Percentiles rank a stretch among this genome's conserved stretches.
phyloP scores from a whole-genome alignment of 495 filamentous ascomycete species.

The Lepidopterella palustris region DNA sequence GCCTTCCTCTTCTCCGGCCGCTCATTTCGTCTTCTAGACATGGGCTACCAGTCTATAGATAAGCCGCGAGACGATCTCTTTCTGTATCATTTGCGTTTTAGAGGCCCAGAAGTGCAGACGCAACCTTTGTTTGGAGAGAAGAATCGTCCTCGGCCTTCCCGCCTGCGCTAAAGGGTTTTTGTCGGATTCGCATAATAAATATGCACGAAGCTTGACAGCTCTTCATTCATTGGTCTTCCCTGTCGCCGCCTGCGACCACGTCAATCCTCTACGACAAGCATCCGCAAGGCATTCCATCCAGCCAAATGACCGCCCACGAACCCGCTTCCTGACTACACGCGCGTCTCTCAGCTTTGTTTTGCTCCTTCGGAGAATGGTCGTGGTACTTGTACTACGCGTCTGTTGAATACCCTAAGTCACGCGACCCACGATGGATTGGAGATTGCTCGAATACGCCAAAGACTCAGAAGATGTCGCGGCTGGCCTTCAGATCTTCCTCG shows the following conservation, averaged over 20 bases:
- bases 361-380: conserved; percentile 11
- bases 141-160: neutral
- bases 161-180: conserved; percentile 19
- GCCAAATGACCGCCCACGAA: conserved; percentile 5
- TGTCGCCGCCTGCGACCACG: conserved; percentile 24
- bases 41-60: neutral
- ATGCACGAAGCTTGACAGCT: conserved; percentile 1
- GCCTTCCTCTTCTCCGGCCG: no score
- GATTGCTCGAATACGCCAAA: conserved; percentile 44
- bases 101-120: neutral
- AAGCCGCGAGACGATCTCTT: neutral
- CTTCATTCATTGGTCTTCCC: conserved; percentile 23
- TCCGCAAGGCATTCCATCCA: conserved; percentile 4
- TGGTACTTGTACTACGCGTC: conserved; percentile 1
- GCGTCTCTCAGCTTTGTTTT: neutral
- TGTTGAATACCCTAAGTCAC: conserved; percentile 17
- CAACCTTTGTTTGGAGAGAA: neutral
- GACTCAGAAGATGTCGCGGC: conserved; percentile 49
- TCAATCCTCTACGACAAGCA: conserved; percentile 17
- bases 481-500: conserved; percentile 47
- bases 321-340: conserved; percentile 1
- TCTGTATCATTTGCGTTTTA: neutral
- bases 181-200: conserved; percentile 18
- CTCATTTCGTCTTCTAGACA: no score
- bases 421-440: conserved; percentile 37